Conservation (phyloP, 129 eudicot species). For the Arctium minus region DNA sequence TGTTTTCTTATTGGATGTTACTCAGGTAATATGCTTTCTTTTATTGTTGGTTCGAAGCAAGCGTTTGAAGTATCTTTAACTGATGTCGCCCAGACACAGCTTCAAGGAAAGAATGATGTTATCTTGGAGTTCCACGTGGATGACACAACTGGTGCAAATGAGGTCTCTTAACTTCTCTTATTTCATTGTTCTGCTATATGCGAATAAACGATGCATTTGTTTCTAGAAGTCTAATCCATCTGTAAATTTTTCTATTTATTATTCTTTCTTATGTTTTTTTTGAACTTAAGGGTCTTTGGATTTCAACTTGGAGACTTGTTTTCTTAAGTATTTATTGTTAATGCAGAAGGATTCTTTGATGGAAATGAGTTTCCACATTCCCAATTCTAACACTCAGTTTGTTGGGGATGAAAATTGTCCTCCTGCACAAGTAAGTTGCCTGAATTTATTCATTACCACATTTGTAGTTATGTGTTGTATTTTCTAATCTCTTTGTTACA, state of each 20-base stretch:
- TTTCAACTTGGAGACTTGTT: not conserved
- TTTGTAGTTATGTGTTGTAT: not conserved
- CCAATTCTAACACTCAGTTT: slow-evolving; percentile 89
- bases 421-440: slow-evolving; percentile 70
- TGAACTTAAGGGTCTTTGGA: not conserved
- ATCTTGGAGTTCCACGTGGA: slow-evolving; percentile 96
- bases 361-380: slow-evolving; percentile 96
- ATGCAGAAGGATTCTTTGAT: slow-evolving; percentile 92
- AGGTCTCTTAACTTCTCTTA: slow-evolving; percentile 40
- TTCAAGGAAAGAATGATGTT: slow-evolving; percentile 97
- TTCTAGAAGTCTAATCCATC: too few species aligned
- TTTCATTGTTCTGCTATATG: not conserved
- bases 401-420: slow-evolving; percentile 96
- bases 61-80: slow-evolving; percentile 92
- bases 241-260: not conserved
- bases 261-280: not conserved
- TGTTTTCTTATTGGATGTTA: not conserved
- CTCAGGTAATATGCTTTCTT: slow-evolving; percentile 83
- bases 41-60: slow-evolving; percentile 83
- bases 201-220: not conserved
- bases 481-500: not conserved
- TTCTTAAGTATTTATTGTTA: not conserved
- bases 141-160: slow-evolving; percentile 97
- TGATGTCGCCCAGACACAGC: slow-evolving; percentile 89
- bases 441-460: not conserved